Evolutionary conservation across 2,329 filamentous ascomycete genomes (phyloP), one percentile per base, ranked within the genome.

Genomic region (Neoarthrinium moseri): DNA sequence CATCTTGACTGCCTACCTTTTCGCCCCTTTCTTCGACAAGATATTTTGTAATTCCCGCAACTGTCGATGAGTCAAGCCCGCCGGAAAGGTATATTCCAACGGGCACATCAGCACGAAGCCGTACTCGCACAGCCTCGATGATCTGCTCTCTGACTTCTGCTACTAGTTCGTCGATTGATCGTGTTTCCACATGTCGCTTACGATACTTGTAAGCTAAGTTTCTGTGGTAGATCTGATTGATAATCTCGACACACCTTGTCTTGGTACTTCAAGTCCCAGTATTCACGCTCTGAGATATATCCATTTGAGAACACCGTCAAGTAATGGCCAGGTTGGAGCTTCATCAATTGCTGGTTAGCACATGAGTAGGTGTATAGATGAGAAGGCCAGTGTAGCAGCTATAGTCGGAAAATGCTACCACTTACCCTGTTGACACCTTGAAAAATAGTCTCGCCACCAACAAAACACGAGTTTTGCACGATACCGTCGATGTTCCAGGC

Each of bases 81-180:
- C 80, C 79, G 18, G 70, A 75, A 0, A 83, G 62, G 46, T 78
- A 82, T 42, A 83, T 64, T 2, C 76, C 80, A 3, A 83, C 66
- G 1, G 77, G 76, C 0, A 82, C 80, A 55, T 83, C 80, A 2
- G 79, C 78, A 13, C 72, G 68, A 8, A 83, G 62, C 5, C 79
- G 72, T 15, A 79, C 51, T n/a, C 69, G 68, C 10, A 82, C 64
- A 0, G 78, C 68, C 24, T 82, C 75, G 1, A 80, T 55, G 11
- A 83, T 54, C 3, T 66, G 66, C 35, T 75, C 60, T 5, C 77
- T 66, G 1, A 82, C 74, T 3, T 69, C 72, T 17, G 62, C 46
- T 2, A 80, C 65, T 61, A 80, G 74, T 33, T 81, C 77, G 18
- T 78, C 66, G 34, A 73, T 65, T 1, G 65, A 69, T 2, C 75